Base-by-base conservation (phyloP, 2,329 filamentous ascomycete genomes). In the Pyricularia sp. region DNA sequence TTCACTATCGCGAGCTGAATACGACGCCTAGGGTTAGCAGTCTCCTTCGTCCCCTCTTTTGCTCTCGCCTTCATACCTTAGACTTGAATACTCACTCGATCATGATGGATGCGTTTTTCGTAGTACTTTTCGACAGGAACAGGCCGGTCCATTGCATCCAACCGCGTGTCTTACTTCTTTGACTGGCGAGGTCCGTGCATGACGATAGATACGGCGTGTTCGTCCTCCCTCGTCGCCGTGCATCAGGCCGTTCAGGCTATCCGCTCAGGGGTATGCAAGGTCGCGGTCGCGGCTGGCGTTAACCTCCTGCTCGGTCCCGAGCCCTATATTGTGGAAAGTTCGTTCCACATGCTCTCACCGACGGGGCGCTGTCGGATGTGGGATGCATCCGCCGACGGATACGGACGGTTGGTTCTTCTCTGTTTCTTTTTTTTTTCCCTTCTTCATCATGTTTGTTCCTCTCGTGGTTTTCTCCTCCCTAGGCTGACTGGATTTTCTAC, bases 371-470 rank as follows among this genome's bases (percentile, higher is more conserved):
- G 73, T 49, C 71, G 73, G 24, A 75, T 75, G 67, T 83, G 78
- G 70, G 81, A 83, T 66, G 69, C 70, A 0, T 68, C 70, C 9
- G 82, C 78, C 0, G 75, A 81, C 64, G 83, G 83, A 0, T 85
- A 84, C 67, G 80, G 59, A 60, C 59, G 59, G 59, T 60, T 16
- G 33, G 59, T 60, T 26, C 57, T 60, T 7, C n/a, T 26, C 6
- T n/a, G n/a, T n/a, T 55, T n/a, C 2, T 10, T 55, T 3, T 10
- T 26, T 16, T 26, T 22, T 22, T 53, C 4, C 7, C 5, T 22
- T 53, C 49, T 24, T 26, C 4, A 26, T 26, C 26, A 26, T 26
- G 26, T 26, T 26, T 26, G 26, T 4, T 26, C 26, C 26, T 26
- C 26, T 26, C 2, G 26, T 26, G 26, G 26, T 26, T 26, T 26